Evolutionary conservation across 2,329 filamentous ascomycete genomes (phyloP).

Genomic region (Alternaria metachromatica): DNA sequence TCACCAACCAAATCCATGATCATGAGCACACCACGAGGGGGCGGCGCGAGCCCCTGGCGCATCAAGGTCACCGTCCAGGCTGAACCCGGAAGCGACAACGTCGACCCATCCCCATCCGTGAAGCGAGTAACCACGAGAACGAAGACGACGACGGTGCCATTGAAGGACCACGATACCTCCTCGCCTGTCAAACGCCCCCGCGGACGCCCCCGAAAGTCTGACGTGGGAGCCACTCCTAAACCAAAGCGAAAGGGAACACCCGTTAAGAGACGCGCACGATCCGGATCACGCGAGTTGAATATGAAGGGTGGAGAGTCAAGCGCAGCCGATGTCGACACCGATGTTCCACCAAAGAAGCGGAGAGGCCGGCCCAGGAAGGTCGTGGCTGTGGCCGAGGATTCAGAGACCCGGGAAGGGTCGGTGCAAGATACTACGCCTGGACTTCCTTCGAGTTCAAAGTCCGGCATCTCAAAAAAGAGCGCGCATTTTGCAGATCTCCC

Average conservation of each 20-base stretch:
- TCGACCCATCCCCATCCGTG: conserved; percentile 42
- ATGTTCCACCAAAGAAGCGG: conserved; percentile 36
- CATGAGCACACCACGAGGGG: conserved; percentile 49
- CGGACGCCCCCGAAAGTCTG: conserved; percentile 48
- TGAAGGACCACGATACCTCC: conserved; percentile 49
- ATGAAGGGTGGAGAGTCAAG: conserved; percentile 25
- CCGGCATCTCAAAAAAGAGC: conserved; percentile 13
- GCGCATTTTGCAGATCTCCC: conserved; percentile 10
- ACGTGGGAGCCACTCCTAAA: conserved; percentile 32
- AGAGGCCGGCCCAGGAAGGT: conserved; percentile 45
- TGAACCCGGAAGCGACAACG: conserved; percentile 49
- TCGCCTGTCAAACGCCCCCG: conserved; percentile 47
- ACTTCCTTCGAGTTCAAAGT: neutral
- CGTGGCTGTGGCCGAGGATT: conserved; percentile 23
- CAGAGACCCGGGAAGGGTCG: neutral
- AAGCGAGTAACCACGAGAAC: conserved; percentile 37
- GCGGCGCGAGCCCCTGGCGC: conserved; percentile 54
- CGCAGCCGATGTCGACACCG: conserved; percentile 32
- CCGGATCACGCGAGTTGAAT: conserved; percentile 28
- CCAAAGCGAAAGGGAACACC: conserved; percentile 44
- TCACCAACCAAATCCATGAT: conserved; percentile 56
- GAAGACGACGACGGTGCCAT: conserved; percentile 50
- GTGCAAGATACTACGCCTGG: conserved; percentile 12
- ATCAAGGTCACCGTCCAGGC: conserved; percentile 60
- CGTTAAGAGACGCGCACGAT: conserved; percentile 33